Base-by-base conservation (phyloP, 139 green algal species). In the Axilococcus clingmanii region DNA sequence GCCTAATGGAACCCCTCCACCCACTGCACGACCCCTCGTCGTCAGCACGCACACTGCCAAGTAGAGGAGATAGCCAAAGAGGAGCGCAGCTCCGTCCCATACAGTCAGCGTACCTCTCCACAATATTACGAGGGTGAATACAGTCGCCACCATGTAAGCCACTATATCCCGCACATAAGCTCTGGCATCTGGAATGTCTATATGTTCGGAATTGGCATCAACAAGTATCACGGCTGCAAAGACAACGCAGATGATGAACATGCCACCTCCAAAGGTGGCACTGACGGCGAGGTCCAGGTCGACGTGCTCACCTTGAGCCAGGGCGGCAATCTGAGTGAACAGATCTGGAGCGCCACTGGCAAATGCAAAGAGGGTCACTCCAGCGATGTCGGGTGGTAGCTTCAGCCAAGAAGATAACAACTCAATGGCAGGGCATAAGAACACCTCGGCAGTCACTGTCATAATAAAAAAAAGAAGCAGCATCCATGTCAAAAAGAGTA, bases 301-400 rank as follows among this genome's bases (percentile, higher is more conserved):
- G 7, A 59, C 57, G 1, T 31, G 28, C 1, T 22, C 25, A 23
- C 61, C 61, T 29, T n/a, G 55, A 3, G 55, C 49, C 40, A 76
- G 44, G 11, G 65, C 65, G 12, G 68, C 68, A 23, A 76, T 34
- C 46, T 76, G 45, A 7, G 68, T 77, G 68, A 76, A 76, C 6
- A 76, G 44, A 47, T 76, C 68, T 15, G 68, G 68, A 3, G 68
- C 66, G 15, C 68, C 68, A 32, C 43, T 36, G 25, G 65, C 68
- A 67, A 76, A 76, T 27, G 68, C 61, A 35, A 76, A 68, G 4
- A 76, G 52, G 4, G 68, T 76, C 17, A 76, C 65, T 4, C 68
- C 68, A 2, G 68, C 64, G 19, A 76, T 59, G 24, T 67, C 65
- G 15, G 68, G 68, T 5, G 68, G 35, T 40, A 76, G 36, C 24